A percentile compares a stretch with the other conserved stretches of the same genome.
Evolutionary conservation across 1,139 yeast species (phyloP).

Genomic region (Kodamaea anthophila): DNA sequence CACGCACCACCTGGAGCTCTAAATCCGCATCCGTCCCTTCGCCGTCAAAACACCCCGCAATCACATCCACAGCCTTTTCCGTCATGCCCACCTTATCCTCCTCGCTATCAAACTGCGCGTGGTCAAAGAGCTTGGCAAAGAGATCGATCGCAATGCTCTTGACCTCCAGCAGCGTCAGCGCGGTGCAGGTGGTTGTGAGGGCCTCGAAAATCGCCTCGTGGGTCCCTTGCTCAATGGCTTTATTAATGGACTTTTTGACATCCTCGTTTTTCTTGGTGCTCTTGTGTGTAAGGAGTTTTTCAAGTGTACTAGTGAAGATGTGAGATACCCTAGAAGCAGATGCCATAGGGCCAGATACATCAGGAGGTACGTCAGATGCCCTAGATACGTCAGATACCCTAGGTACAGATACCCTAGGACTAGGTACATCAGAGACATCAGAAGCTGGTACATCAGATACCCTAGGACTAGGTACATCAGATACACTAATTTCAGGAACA

Average conservation of each 20-base stretch:
- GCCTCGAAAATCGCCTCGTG: conserved; percentile 36
- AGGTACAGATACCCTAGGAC: no score
- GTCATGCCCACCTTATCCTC: conserved; percentile 51
- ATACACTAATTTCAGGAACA: no score
- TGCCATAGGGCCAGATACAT: no score
- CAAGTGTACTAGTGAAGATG: conserved; percentile 37
- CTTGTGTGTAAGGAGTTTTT: conserved; percentile 27
- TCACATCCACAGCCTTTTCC: conserved; percentile 80
- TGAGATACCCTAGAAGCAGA: no score
- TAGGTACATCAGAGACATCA: no score
- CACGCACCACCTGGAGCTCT: conserved; percentile 88
- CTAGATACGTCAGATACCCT: no score
- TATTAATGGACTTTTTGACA: conserved; percentile 27
- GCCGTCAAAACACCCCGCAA: conserved; percentile 81
- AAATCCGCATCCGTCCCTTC: conserved; percentile 87
- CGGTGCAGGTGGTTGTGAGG: conserved; percentile 35
- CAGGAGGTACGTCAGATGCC: no score
- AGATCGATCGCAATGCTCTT: conserved; percentile 39
- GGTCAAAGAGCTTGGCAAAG: conserved; percentile 42
- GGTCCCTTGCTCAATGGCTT: conserved; percentile 28
- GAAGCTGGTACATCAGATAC: no score
- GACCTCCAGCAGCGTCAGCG: conserved; percentile 22
- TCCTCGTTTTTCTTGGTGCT: conserved; percentile 37
- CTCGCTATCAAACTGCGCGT: conserved; percentile 34
- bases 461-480: no score